Conservation (phyloP, 805 yeast genomes). For the Spathaspora gorwiae region DNA sequence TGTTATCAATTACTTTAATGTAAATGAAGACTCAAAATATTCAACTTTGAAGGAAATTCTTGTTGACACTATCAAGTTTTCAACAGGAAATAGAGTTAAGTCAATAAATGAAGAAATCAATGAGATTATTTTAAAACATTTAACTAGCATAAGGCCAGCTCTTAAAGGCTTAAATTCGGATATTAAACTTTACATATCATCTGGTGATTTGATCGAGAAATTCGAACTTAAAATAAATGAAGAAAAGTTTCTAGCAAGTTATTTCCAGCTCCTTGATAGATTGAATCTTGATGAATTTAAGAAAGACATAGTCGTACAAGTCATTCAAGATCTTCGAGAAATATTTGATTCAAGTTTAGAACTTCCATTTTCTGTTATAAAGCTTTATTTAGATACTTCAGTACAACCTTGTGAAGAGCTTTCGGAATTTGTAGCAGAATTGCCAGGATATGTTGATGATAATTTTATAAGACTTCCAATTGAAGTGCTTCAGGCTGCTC, state of each 20-base stretch:
- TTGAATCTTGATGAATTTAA: slow-evolving; percentile 1
- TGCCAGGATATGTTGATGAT: slow-evolving; percentile 22
- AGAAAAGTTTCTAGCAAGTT: slow-evolving; percentile 7
- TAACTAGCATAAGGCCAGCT: background rate
- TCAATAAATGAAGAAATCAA: background rate
- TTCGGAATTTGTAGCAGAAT: slow-evolving; percentile 8
- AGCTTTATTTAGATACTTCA: background rate
- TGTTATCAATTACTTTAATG: background rate
- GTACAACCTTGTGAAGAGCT: slow-evolving; percentile 1
- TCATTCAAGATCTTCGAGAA: slow-evolving; percentile 9
- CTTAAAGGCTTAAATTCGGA: background rate
- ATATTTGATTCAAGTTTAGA: slow-evolving; percentile 1
- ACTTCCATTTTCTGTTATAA: background rate
- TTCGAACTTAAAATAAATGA: background rate
- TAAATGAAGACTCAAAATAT: background rate
- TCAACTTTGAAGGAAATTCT: background rate
- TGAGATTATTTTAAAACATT: background rate
- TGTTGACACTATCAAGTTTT: background rate
- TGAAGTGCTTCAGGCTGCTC: slow-evolving; percentile 8
- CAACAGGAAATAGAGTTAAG: background rate
- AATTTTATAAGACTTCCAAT: slow-evolving; percentile 23
- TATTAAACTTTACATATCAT: background rate
- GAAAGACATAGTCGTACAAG: slow-evolving; percentile 1
- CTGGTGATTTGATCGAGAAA: background rate
- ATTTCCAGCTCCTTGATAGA: slow-evolving; percentile 6